These are phyloP conservation scores for Bacidia rubella DNA, from an alignment of 495 filamentous ascomycete species.

Conservation along the genomic window DNA sequence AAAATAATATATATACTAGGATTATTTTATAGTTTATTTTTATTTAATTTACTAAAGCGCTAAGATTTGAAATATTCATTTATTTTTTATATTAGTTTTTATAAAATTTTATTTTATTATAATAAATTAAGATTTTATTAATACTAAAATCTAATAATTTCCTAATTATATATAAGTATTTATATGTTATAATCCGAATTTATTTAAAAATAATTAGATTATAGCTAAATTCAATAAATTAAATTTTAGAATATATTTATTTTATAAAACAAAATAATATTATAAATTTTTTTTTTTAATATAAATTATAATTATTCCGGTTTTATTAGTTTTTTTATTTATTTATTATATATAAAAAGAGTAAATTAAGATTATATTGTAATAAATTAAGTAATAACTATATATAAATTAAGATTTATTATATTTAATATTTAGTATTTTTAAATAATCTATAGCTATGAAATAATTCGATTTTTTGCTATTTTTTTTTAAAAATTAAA, in stretches of 20 bases:
- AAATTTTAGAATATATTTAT: too few species aligned
- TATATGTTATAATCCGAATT: not conserved
- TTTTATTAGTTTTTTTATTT: not conserved
- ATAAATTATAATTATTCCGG: not conserved
- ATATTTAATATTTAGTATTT: not conserved
- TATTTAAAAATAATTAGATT: not conserved
- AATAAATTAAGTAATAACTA: not conserved
- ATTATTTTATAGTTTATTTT: too few species aligned
- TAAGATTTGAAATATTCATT: too few species aligned
- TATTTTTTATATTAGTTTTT: not conserved
- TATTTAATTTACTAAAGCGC: too few species aligned
- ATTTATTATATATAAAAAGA: not conserved
- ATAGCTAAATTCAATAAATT: too few species aligned
- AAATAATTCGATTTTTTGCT: too few species aligned
- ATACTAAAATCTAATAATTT: not conserved
- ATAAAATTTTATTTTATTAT: too few species aligned
- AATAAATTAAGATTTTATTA: not conserved
- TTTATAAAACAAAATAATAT: too few species aligned
- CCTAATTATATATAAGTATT: not conserved
- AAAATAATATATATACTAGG: too few species aligned
- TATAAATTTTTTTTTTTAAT: not conserved
- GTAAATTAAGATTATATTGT: not conserved
- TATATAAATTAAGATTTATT: not conserved
- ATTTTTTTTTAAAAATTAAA: too few species aligned
- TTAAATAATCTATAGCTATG: not conserved